These are phyloP conservation scores for Rhodocollybia butyracea DNA, from an alignment of 768 basidiomycete species.

Conservation along the genomic window DNA sequence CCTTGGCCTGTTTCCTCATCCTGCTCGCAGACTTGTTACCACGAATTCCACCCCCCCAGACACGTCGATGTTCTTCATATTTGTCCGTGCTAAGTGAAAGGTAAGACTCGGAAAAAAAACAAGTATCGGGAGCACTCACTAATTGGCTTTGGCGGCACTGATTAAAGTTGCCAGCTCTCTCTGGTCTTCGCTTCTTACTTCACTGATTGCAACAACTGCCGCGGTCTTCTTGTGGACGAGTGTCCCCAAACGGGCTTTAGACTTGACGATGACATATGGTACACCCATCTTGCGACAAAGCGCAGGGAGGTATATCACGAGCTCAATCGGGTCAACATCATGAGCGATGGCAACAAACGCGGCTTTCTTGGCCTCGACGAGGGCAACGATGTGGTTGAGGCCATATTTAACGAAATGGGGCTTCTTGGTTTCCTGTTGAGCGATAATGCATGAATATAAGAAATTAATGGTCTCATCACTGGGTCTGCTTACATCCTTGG, in stretches of 20 bases:
- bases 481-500: slow-evolving; percentile 36
- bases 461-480: neutral
- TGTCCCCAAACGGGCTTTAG: slow-evolving; percentile 96
- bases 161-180: slow-evolving; percentile 91
- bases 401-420: slow-evolving; percentile 95
- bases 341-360: slow-evolving; percentile 93
- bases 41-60: slow-evolving; percentile 96
- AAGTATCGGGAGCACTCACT: slow-evolving; percentile 53
- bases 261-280: slow-evolving; percentile 97
- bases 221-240: slow-evolving; percentile 99
- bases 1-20: slow-evolving; percentile 93
- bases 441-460: neutral
- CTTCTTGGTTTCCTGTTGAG: slow-evolving; percentile 78
- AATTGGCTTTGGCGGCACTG: slow-evolving; percentile 95
- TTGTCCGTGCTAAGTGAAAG: slow-evolving; percentile 69
- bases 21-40: slow-evolving; percentile 93
- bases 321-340: slow-evolving; percentile 98
- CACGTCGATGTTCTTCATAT: slow-evolving; percentile 86
- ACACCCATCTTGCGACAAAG: slow-evolving; percentile 99
- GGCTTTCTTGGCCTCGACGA: slow-evolving; percentile 97
- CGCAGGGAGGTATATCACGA: slow-evolving; percentile 97
- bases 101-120: neutral
- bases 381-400: slow-evolving; percentile 93
- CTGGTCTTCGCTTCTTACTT: slow-evolving; percentile 92
- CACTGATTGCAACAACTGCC: slow-evolving; percentile 86